These are phyloP conservation scores for Trichoderma pleuroti DNA, from an alignment of 2,329 filamentous ascomycete genomes.

Conservation along the genomic window DNA sequence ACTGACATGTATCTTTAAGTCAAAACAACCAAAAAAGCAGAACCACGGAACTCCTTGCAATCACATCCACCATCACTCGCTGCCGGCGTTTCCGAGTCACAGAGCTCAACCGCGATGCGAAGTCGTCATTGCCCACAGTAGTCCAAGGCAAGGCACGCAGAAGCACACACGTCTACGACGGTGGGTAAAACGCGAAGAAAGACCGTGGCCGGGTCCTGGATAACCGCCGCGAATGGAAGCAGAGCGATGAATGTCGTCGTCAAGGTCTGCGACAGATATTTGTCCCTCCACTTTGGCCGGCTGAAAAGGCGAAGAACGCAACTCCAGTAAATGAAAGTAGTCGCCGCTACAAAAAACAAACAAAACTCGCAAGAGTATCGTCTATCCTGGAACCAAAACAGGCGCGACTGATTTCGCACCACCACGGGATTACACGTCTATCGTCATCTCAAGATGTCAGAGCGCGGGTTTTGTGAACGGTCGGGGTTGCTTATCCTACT, in stretches of 20 bases:
- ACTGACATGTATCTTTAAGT: neutral
- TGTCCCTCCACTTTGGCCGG: slow-evolving; percentile 5
- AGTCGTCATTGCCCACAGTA: slow-evolving; percentile 32
- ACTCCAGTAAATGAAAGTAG: slow-evolving; percentile 10
- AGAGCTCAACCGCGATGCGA: neutral
- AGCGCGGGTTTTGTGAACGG: neutral
- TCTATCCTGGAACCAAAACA: neutral
- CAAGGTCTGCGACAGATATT: slow-evolving; percentile 1
- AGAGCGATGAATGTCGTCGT: neutral
- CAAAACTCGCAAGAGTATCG: neutral
- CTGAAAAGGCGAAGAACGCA: slow-evolving; percentile 15
- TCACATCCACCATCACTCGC: slow-evolving; percentile 60
- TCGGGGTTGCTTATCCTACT: neutral
- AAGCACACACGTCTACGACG: slow-evolving; percentile 12
- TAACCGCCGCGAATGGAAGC: neutral
- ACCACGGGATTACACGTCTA: neutral
- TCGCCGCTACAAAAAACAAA: slow-evolving; percentile 4
- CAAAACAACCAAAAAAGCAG: neutral
- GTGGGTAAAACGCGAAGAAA: slow-evolving; percentile 14
- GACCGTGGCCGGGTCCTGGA: slow-evolving; percentile 13
- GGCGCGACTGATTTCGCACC: neutral
- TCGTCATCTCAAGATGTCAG: neutral
- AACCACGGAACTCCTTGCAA: slow-evolving; percentile 39
- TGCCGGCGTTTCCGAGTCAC: neutral
- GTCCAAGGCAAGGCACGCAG: slow-evolving; percentile 5